A percentile compares a stretch with the other conserved stretches of the same genome.
These are phyloP conservation scores for Xanthoceras sorbifolium DNA, from an alignment of 345 rosid species.

Conservation along the genomic window DNA sequence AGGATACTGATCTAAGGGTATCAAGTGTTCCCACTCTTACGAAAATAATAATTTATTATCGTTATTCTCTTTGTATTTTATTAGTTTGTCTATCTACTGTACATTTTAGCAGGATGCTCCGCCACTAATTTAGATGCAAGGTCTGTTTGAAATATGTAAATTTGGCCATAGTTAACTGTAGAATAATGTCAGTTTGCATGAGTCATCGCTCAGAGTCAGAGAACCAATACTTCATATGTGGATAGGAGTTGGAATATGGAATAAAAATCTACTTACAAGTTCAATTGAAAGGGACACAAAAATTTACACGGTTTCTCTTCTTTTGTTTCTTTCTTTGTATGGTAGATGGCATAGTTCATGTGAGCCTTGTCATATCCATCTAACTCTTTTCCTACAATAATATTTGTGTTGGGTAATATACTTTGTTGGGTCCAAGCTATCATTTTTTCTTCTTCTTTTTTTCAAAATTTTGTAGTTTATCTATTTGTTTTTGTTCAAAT, in stretches of 20 bases:
- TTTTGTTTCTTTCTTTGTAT: slow-evolving; percentile 6
- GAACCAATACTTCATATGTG: neutral
- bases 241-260: neutral
- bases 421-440: neutral
- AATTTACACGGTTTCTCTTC: neutral
- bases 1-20: neutral
- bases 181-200: neutral
- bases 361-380: neutral
- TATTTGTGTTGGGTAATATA: neutral
- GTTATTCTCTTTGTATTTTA: too few relatives aligned
- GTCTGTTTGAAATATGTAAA: neutral
- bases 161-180: slow-evolving; percentile 6
- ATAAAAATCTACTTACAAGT: neutral
- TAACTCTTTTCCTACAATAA: neutral
- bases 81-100: slow-evolving; percentile 6
- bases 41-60: neutral
- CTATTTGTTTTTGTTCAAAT: neutral
- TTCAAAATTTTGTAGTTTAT: neutral
- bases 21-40: neutral
- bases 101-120: neutral
- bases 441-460: neutral
- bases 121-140: neutral
- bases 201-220: neutral
- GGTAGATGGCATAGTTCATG: neutral
- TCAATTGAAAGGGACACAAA: neutral